Conservation (phyloP, 1,284 basidiomycete species). For the Violaceomyces palustris region DNA sequence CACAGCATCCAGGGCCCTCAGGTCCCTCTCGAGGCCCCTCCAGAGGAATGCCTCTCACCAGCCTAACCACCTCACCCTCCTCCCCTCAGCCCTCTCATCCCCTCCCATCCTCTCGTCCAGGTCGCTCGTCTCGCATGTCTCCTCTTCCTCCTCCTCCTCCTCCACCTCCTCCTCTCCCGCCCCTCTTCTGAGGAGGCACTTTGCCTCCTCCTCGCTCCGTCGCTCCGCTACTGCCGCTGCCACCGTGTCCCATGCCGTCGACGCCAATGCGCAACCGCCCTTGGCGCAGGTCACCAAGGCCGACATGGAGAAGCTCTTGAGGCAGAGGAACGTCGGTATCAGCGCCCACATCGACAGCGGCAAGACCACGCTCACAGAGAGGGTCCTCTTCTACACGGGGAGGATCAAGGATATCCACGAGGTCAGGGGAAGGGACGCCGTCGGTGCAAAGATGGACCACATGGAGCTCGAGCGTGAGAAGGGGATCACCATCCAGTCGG, state of each 20-base stretch:
- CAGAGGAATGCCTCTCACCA: no score
- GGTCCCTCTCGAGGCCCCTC: no score
- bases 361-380: conserved; percentile 98
- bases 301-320: conserved; percentile 49
- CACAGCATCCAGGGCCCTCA: no score
- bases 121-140: no score
- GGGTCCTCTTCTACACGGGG: conserved; percentile 93
- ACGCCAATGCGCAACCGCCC: conserved; percentile 9
- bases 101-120: no score
- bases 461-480: conserved; percentile 99
- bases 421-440: conserved; percentile 87
- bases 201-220: no score
- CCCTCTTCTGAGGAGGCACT: no score
- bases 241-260: conserved; percentile 13
- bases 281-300: conserved; percentile 29
- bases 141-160: no score
- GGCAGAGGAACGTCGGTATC: conserved; percentile 56
- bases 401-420: conserved; percentile 95
- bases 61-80: no score
- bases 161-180: no score
- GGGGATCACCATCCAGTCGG: conserved; percentile 98
- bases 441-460: conserved; percentile 99
- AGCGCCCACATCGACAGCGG: conserved; percentile 70
- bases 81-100: no score
- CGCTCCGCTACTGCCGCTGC: conserved; percentile 8